Evolutionary conservation across 2,329 filamentous ascomycete genomes (phyloP), one percentile per base, ranked within the genome.

Genomic region (Aspergillus brasiliensis): DNA sequence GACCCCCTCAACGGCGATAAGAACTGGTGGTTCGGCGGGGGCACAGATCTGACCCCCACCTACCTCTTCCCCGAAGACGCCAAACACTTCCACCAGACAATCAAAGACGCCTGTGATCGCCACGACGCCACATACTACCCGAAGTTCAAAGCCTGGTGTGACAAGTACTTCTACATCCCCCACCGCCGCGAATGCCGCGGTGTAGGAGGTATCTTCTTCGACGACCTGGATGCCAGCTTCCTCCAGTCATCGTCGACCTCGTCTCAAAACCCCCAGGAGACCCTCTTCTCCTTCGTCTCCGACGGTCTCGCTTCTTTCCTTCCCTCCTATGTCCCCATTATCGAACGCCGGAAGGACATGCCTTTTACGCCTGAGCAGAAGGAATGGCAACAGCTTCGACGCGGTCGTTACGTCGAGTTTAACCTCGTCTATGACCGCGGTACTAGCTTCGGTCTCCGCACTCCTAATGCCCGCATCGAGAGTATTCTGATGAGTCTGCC

Each of bases 61-160:
- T 99, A 98, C 75, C 86, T 99, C 31, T 98, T 97, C 78, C 94
- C 97, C 69, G 95, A 99, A 76, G 95, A 99, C 75, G 94, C 91
- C 38, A 91, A 96, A 59, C 94, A 97, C 77, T 99, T 99, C 85
- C 95, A 99, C 83, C 88, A 88, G 75, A 92, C 90, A 2, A 89
- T 99, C 71, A 98, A 97, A 79, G 87, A 92, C 48, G 90, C 90
- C 17, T 99, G 95, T 79, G 95, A 99, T 77, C 88, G 89, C 67
- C 95, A 99, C 76, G 91, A 97, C 80, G 91, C 91, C 75, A 85
- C 83, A 38, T 99, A 97, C 82, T 99, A 96, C 76, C 88, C 92
- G 11, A 87, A 88, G 56, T 99, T 98, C 85, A 99, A 99, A 82
- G 89, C 90, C 73, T 99, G 95, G 95, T 99, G 95, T 76, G 95